A percentile compares a stretch with the other conserved stretches of the same genome.
phyloP scores from a whole-genome alignment of 2,329 filamentous ascomycete genomes.

The Saccharata proteae region DNA sequence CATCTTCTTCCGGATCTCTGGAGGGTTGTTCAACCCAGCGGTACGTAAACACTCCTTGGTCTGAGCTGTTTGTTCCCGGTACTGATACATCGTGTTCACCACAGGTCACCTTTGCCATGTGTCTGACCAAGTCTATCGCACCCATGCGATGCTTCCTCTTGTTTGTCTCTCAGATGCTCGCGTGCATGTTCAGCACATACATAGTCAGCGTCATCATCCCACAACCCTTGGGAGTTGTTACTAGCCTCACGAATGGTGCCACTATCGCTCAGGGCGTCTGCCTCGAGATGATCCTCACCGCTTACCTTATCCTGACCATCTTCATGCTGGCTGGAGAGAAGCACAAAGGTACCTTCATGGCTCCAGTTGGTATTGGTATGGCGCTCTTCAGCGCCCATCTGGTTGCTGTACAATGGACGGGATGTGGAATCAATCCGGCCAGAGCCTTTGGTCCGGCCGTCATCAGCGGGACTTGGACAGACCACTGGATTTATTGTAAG shows the following conservation, averaged over 20 bases:
- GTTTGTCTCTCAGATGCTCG: slow-evolving; percentile 34
- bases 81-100: background rate
- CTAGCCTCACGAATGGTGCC: slow-evolving; percentile 28
- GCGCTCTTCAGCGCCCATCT: slow-evolving; percentile 35
- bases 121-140: slow-evolving; percentile 32
- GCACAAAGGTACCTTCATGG: slow-evolving; percentile 26
- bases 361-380: slow-evolving; percentile 32
- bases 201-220: slow-evolving; percentile 34
- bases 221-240: slow-evolving; percentile 32
- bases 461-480: slow-evolving; percentile 32
- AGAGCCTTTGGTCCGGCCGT: slow-evolving; percentile 37
- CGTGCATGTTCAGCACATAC: slow-evolving; percentile 33
- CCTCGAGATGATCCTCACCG: slow-evolving; percentile 40
- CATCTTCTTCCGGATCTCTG: slow-evolving; percentile 42
- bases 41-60: slow-evolving; percentile 5
- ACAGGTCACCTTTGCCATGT: slow-evolving; percentile 35
- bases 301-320: slow-evolving; percentile 38
- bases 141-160: slow-evolving; percentile 32
- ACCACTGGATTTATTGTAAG: slow-evolving; percentile 39
- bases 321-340: slow-evolving; percentile 34
- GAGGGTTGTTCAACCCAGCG: slow-evolving; percentile 39
- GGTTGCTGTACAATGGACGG: slow-evolving; percentile 25
- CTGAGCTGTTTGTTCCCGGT: background rate
- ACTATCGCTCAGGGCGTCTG: slow-evolving; percentile 33
- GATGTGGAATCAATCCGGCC: slow-evolving; percentile 36